These are phyloP conservation scores for Trichosporon coremiiforme DNA, from an alignment of 1,284 basidiomycete species.

Conservation along the genomic window DNA sequence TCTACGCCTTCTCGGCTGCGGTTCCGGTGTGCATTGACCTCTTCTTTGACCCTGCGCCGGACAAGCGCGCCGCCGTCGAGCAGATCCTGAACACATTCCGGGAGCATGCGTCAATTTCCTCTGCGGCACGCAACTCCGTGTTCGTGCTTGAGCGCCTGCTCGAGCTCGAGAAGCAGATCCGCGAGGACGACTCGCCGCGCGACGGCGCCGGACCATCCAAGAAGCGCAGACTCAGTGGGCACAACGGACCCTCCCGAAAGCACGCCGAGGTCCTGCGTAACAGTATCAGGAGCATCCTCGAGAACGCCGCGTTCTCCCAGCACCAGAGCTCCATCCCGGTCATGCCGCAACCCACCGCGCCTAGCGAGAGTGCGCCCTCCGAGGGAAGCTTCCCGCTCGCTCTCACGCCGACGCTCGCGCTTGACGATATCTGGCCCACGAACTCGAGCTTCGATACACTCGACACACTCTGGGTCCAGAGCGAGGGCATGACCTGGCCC, in stretches of 20 bases:
- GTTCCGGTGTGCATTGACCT: conserved; percentile 31
- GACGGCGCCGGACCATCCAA: neutral
- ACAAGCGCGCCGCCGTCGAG: conserved; percentile 24
- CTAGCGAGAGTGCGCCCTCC: neutral
- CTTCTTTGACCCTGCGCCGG: conserved; percentile 28
- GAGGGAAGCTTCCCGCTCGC: conserved; percentile 7
- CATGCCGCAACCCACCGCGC: neutral
- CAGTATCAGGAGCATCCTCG: conserved; percentile 1
- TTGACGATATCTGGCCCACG: conserved; percentile 13
- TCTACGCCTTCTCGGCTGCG: conserved; percentile 33
- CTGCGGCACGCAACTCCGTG: conserved; percentile 30
- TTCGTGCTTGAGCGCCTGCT: conserved; percentile 32
- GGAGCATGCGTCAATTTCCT: conserved; percentile 19
- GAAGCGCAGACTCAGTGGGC: conserved; percentile 6
- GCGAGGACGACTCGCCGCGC: neutral
- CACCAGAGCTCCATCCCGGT: neutral
- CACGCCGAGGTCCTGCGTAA: neutral
- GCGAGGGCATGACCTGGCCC: conserved; percentile 4
- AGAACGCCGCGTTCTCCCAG: conserved; percentile 4
- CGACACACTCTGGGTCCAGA: conserved; percentile 13
- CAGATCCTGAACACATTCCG: conserved; percentile 28
- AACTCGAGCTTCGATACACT: conserved; percentile 14
- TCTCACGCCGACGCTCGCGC: conserved; percentile 11
- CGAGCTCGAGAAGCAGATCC: conserved; percentile 11
- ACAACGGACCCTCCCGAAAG: neutral